Evolutionary conservation across 139 green algal genomes (phyloP).

Genomic region (Chlamydomonas asymmetrica): DNA sequence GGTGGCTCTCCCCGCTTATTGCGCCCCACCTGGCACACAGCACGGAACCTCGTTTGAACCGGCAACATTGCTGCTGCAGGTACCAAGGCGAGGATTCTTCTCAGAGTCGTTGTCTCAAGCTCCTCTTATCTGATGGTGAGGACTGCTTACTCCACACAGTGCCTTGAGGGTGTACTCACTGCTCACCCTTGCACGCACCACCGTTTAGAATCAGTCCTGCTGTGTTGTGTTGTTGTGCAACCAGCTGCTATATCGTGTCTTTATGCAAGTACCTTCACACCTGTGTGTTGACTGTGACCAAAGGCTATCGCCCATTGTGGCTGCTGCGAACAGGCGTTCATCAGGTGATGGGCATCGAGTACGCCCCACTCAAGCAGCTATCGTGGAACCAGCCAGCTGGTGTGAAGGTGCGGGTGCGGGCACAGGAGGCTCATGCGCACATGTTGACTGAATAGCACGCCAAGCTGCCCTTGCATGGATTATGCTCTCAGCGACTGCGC

Average conservation of each 20-base stretch:
- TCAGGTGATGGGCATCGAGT: conserved; percentile 35
- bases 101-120: no score
- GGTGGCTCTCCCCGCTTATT: background rate
- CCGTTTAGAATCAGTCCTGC: background rate
- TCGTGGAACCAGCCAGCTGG: conserved; percentile 30
- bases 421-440: background rate
- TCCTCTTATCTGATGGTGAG: background rate
- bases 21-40: background rate
- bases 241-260: background rate
- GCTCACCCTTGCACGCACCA: no score
- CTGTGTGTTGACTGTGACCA: background rate
- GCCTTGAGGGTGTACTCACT: background rate
- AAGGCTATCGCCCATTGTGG: background rate
- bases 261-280: background rate
- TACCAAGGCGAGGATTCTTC: no score
- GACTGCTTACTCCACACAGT: background rate
- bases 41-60: no score
- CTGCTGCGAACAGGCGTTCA: conserved; percentile 15
- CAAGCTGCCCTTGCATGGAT: background rate
- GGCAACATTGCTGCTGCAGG: no score
- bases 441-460: background rate
- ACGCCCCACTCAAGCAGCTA: conserved; percentile 9
- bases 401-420: conserved; percentile 22
- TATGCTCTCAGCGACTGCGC: background rate
- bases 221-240: background rate